Evolutionary conservation across 202 grass and related monocot genomes (phyloP).

Genomic region (Panicum virgatum): DNA sequence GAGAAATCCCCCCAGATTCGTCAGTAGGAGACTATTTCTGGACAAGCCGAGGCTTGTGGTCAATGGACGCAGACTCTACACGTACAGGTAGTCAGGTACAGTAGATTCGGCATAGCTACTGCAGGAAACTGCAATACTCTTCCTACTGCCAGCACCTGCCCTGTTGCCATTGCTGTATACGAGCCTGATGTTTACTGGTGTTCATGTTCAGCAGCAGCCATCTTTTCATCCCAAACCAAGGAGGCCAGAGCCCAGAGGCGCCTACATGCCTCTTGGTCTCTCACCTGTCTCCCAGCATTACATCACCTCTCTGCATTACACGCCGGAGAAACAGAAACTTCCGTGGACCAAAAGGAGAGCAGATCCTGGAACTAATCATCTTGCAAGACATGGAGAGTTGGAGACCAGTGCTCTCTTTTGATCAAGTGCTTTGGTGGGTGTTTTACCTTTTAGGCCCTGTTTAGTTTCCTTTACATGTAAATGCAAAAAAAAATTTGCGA

Average conservation of each 20-base stretch:
- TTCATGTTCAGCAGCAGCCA: conserved; percentile 15
- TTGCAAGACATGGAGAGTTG: neutral
- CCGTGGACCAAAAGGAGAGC: neutral
- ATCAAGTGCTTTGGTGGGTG: neutral
- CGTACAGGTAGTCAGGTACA: neutral
- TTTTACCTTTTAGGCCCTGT: neutral
- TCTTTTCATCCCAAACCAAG: neutral
- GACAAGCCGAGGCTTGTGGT: neutral
- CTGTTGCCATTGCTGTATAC: neutral
- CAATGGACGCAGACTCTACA: neutral
- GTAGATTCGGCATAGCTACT: neutral
- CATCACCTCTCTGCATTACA: neutral
- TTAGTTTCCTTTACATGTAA: too few relatives aligned
- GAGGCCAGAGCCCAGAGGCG: neutral
- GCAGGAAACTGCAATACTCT: neutral
- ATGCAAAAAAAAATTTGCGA: too few relatives aligned
- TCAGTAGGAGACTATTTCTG: neutral
- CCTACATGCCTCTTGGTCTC: conserved; percentile 24
- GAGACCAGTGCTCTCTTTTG: neutral
- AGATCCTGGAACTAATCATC: neutral
- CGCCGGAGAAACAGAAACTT: neutral
- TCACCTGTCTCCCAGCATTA: neutral
- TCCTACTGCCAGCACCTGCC: neutral
- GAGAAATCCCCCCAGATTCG: neutral
- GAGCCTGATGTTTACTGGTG: neutral